These are phyloP conservation scores for Mycena vulgaris DNA, from an alignment of 768 basidiomycete species.

Conservation along the genomic window DNA sequence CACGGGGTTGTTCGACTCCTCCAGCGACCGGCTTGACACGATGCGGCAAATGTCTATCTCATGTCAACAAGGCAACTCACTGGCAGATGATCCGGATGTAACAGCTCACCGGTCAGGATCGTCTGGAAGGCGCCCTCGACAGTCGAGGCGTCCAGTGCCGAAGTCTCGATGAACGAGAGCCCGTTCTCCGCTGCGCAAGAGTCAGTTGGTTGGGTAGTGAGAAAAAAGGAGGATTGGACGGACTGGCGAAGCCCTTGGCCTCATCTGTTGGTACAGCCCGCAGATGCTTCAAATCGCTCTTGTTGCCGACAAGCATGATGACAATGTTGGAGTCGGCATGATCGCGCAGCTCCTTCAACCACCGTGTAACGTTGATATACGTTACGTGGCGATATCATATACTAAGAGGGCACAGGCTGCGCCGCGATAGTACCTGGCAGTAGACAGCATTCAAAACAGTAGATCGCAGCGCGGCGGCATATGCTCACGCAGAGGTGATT, in stretches of 20 bases:
- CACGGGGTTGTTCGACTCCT: slow-evolving; percentile 84
- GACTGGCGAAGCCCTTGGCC: slow-evolving; percentile 92
- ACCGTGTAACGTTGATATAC: slow-evolving; percentile 93
- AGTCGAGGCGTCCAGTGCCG: slow-evolving; percentile 99
- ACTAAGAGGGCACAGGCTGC: slow-evolving; percentile 94
- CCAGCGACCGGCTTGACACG: slow-evolving; percentile 95
- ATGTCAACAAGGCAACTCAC: slow-evolving; percentile 6
- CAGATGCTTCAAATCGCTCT: slow-evolving; percentile 98
- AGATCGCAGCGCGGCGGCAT: slow-evolving; percentile 12
- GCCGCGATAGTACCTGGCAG: slow-evolving; percentile 92
- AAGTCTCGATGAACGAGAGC: slow-evolving; percentile 97
- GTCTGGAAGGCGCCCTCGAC: slow-evolving; percentile 98
- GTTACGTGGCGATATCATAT: slow-evolving; percentile 94
- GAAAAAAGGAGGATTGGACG: slow-evolving; percentile 49
- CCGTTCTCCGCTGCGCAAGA: slow-evolving; percentile 82
- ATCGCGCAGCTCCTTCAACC: slow-evolving; percentile 97
- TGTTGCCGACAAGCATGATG: slow-evolving; percentile 97
- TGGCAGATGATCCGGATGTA: slow-evolving; percentile 18
- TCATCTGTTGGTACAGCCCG: slow-evolving; percentile 98
- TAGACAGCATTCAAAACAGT: slow-evolving; percentile 16
- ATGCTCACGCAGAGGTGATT: slow-evolving; percentile 93
- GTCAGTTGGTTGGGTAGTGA: not conserved
- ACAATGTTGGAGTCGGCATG: slow-evolving; percentile 95
- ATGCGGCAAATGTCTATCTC: slow-evolving; percentile 94
- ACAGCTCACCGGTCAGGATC: slow-evolving; percentile 86